Evolutionary conservation across 495 filamentous ascomycete species (phyloP).

Genomic region (Penicillium odoratum): DNA sequence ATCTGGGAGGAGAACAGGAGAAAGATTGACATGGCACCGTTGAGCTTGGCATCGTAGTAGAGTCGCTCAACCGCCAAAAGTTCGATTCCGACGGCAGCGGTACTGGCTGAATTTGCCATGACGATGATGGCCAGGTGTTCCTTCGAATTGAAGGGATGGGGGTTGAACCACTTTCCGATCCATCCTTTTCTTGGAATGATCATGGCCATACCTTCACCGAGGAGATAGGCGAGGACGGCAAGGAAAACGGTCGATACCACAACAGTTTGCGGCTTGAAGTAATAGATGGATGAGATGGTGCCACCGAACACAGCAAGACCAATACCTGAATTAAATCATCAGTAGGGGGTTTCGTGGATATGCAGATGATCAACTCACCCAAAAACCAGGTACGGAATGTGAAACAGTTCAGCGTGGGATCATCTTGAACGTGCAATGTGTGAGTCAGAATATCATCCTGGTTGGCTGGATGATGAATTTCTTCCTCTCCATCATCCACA

Average conservation of each 20-base stretch:
- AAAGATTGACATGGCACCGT: conserved; percentile 1
- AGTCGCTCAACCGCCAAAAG: conserved; percentile 4
- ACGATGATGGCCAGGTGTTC: conserved; percentile 5
- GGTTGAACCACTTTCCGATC: conserved; percentile 3
- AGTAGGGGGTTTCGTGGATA: neutral
- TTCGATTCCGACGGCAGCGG: conserved; percentile 1
- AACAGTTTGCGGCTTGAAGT: conserved; percentile 7
- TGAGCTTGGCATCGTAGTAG: conserved; percentile 4
- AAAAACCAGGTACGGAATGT: conserved; percentile 7
- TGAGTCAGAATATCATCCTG: conserved; percentile 5
- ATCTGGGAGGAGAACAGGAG: conserved; percentile 3
- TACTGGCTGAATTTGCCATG: conserved; percentile 8
- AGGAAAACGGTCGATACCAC: conserved; percentile 2
- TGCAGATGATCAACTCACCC: neutral
- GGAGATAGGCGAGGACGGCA: conserved; percentile 6
- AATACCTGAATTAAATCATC: neutral
- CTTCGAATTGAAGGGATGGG: conserved; percentile 2
- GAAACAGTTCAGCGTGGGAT: neutral
- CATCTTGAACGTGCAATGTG: conserved; percentile 3
- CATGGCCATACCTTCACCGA: neutral
- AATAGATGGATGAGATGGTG: conserved; percentile 2
- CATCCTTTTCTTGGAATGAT: conserved; percentile 1
- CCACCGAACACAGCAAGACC: conserved; percentile 1
- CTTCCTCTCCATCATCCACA: neutral
- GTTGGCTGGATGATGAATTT: conserved; percentile 6